Evolutionary conservation across 1,139 yeast species (phyloP).

Genomic region (Geotrichum histeridarum): DNA sequence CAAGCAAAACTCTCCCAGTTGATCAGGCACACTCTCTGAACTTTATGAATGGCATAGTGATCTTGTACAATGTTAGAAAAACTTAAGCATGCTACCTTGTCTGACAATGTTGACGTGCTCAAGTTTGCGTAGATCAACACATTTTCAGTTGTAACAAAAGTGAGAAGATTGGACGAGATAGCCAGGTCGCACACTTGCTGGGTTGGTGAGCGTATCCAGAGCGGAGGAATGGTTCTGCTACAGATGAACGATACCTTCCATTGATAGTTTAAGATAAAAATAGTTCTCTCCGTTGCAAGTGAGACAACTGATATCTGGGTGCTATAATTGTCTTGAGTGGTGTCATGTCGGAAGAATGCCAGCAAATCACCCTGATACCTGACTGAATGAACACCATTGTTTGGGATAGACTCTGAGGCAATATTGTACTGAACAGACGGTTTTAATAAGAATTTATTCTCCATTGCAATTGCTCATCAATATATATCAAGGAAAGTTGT

Average conservation of each 20-base stretch:
- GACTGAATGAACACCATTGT: conserved; percentile 21
- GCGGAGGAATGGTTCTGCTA: conserved; percentile 16
- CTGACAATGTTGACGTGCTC: neutral
- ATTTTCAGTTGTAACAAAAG: conserved; percentile 22
- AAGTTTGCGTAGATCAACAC: neutral
- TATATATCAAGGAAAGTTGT: neutral
- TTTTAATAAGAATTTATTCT: conserved; percentile 21
- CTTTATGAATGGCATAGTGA: neutral
- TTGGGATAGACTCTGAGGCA: conserved; percentile 22
- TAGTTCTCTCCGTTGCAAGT: conserved; percentile 8
- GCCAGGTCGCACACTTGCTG: conserved; percentile 22
- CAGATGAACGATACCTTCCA: conserved; percentile 18
- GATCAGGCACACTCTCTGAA: conserved; percentile 4
- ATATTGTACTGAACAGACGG: conserved; percentile 23
- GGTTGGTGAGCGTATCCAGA: conserved; percentile 22
- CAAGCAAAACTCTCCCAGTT: neutral
- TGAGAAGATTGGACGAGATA: conserved; percentile 16
- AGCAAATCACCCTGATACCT: conserved; percentile 4
- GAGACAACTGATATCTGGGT: conserved; percentile 15
- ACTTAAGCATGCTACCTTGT: neutral
- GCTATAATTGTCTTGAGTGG: neutral
- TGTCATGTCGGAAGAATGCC: conserved; percentile 12
- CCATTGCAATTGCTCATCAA: conserved; percentile 5
- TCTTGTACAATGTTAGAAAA: neutral
- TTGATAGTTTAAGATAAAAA: conserved; percentile 16